Evolutionary conservation across 352 stramenopile genomes (phyloP).

Genomic region (Phytophthora syringae): DNA sequence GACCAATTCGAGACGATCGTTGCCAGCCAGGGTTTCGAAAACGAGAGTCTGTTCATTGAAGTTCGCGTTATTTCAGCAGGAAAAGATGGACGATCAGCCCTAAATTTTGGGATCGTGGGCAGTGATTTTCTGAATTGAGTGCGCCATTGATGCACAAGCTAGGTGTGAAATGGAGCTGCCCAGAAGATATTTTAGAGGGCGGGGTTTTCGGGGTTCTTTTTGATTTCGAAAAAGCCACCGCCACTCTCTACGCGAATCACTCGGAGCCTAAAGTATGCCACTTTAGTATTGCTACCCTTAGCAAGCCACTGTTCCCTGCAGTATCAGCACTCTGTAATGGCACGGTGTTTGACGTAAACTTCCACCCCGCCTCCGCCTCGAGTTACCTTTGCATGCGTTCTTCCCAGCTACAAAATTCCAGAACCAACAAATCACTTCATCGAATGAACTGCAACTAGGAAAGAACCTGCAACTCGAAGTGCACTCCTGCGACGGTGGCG

Average conservation of each 20-base stretch:
- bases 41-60: conserved; percentile 62
- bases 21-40: conserved; percentile 58
- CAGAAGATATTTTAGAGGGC: conserved; percentile 43
- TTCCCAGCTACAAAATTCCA: conserved; percentile 37
- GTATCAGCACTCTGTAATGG: conserved; percentile 79
- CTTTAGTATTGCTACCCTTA: conserved; percentile 41
- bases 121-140: conserved; percentile 42
- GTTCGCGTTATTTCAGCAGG: conserved; percentile 60
- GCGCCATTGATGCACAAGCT: conserved; percentile 30
- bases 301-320: conserved; percentile 56
- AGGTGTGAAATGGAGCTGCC: conserved; percentile 44
- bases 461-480: conserved; percentile 78
- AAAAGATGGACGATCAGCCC: conserved; percentile 46
- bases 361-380: conserved; percentile 58
- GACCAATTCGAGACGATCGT: conserved; percentile 67
- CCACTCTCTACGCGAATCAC: conserved; percentile 62
- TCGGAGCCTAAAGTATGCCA: conserved; percentile 46
- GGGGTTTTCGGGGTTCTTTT: conserved; percentile 77
- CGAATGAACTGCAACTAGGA: conserved; percentile 73
- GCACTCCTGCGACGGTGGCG: conserved; percentile 73
- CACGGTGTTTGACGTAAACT: conserved; percentile 65
- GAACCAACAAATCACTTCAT: conserved; percentile 53
- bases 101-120: conserved; percentile 65
- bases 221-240: conserved; percentile 69
- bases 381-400: conserved; percentile 57